phyloP scores from a whole-genome alignment of 805 yeast species.

The Schwanniomyces occidentalis region DNA sequence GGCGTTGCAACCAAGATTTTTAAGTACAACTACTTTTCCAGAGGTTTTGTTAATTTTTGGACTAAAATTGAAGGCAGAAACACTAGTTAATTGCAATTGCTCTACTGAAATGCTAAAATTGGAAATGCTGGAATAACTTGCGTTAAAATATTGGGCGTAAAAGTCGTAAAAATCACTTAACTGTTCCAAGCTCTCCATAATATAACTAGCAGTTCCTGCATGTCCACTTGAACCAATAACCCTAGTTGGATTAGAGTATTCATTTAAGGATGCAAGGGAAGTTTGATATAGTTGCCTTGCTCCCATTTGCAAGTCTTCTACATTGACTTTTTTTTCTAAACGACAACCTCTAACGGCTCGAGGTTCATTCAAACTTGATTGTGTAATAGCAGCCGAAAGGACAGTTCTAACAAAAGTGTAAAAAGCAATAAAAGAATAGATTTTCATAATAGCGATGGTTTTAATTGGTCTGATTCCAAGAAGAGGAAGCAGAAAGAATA shows the following conservation, averaged over 20 bases:
- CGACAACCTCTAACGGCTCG: constrained; percentile 1
- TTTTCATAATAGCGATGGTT: no score
- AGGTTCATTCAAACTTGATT: no score
- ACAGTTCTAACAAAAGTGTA: no score
- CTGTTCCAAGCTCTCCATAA: constrained; percentile 55
- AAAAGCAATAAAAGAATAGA: no score
- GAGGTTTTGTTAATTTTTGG: constrained; percentile 24
- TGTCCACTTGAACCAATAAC: constrained; percentile 92
- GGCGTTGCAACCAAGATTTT: constrained; percentile 64
- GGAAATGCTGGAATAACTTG: constrained; percentile 68
- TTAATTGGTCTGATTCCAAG: no score
- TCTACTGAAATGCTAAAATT: constrained; percentile 72
- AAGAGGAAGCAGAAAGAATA: no score
- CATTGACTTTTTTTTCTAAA: constrained; percentile 1
- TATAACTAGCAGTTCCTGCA: constrained; percentile 74
- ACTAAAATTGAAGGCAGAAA: constrained; percentile 1
- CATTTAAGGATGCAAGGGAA: constrained; percentile 56
- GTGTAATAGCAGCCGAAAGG: no score
- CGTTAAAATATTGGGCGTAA: constrained; percentile 66
- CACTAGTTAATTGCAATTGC: constrained; percentile 30
- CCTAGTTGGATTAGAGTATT: constrained; percentile 84
- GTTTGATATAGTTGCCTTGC: constrained; percentile 22
- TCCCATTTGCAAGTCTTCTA: not conserved
- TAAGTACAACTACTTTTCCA: constrained; percentile 58
- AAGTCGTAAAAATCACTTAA: constrained; percentile 60